Base-by-base conservation (phyloP, 2,329 filamentous ascomycete species). In the Paraphaeosphaeria sporulosa region DNA sequence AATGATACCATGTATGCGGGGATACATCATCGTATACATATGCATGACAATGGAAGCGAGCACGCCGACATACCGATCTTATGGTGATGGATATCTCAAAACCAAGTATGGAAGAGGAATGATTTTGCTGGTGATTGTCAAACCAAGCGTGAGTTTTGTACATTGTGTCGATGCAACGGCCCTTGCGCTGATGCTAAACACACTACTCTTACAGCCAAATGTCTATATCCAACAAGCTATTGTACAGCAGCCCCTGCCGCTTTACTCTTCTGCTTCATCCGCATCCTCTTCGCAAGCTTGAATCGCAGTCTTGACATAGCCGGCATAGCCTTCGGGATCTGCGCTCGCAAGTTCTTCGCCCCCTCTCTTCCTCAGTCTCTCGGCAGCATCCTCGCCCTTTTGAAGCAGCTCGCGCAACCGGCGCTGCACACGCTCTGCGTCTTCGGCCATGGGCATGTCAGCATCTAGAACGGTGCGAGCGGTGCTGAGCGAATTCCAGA, bases 401-500 rank as follows among this genome's bases (percentile, higher is more conserved):
- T 36, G 36, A 4, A 58, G 55, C n/a, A 58, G 17, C 4, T 55
- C 52, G 15, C 52, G 40, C 23, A 58, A 34, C 21, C 34, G 48
- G 8, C 55, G 47, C 55, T 73, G 65, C 32, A 59, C 60, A 27
- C 63, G 55, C 32, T 64, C 62, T 15, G 71, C 72, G 5, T 70
- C 67, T 2, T 64, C 57, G 0, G 67, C 64, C 53, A 69, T 64
- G 9, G 75, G 76, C 63, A 79, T 76, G 9, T 77, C 60, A 4
- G 59, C 58, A 10, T 77, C 77, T 0, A 83, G 74, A 4, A 82
- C 76, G 36, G 75, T 74, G 53, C 73, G 71, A 1, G 81, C 77
- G 4, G 82, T 73, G 49, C 66, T 71, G n/a, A 83, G 72, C n/a
- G 77, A 81, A 59, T 82, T 80, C 75, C 76, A 81, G 23, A 82